A percentile compares a stretch with the other conserved stretches of the same genome.
Conservation (phyloP, 306 rosid genomes). For the Malus domestica region ASM211411v1 NC_041789.1:3837501-3838000, state of each 20-base stretch:
- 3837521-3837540: conserved; percentile 9
- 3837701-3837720: neutral
- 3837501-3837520: conserved; percentile 18
- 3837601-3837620: neutral
- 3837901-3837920: neutral
- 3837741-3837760: too few species aligned
- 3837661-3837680: neutral
- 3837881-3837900: neutral
- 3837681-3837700: neutral
- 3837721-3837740: neutral
- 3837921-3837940: conserved; percentile 13
- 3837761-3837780: neutral
- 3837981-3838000: conserved; percentile 65
- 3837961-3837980: conserved; percentile 59
- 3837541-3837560: neutral
- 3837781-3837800: neutral
- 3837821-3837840: neutral
- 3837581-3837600: neutral
- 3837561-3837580: neutral
- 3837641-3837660: neutral
- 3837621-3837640: neutral
- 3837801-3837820: neutral
- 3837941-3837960: conserved; percentile 60
- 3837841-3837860: neutral
- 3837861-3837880: neutral